Conservation (phyloP, 257 asterid genomes). For the Hygrophila difformis region DNA sequence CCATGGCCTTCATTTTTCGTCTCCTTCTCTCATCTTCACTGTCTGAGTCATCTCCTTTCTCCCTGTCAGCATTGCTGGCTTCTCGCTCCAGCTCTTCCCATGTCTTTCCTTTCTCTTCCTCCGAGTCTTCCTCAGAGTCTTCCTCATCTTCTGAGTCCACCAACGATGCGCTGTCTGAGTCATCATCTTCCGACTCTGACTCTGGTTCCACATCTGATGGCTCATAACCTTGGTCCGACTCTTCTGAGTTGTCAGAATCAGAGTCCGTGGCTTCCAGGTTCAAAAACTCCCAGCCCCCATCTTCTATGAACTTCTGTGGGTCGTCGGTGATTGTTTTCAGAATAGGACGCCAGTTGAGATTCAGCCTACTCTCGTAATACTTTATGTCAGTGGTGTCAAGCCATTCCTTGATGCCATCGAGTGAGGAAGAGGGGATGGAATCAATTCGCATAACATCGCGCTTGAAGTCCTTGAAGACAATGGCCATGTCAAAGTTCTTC, state of each 20-base stretch:
- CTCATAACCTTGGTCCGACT: slow-evolving; percentile 61
- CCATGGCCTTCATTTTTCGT: slow-evolving; percentile 46
- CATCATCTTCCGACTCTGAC: slow-evolving; percentile 63
- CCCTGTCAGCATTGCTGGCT: slow-evolving; percentile 64
- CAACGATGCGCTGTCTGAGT: slow-evolving; percentile 50
- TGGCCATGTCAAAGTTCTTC: slow-evolving; percentile 75
- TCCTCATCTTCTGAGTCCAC: slow-evolving; percentile 68
- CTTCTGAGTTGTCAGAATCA: slow-evolving; percentile 49
- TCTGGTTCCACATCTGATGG: slow-evolving; percentile 71
- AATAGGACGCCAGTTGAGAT: slow-evolving; percentile 67
- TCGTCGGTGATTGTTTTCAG: slow-evolving; percentile 54
- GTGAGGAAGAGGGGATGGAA: slow-evolving; percentile 54
- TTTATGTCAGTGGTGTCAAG: slow-evolving; percentile 64
- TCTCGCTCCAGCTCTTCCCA: slow-evolving; percentile 87
- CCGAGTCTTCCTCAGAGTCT: slow-evolving; percentile 36
- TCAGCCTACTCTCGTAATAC: slow-evolving; percentile 78
- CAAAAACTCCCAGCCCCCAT: slow-evolving; percentile 83
- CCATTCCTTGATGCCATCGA: slow-evolving; percentile 77
- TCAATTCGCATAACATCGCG: slow-evolving; percentile 58
- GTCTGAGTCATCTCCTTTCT: slow-evolving; percentile 64
- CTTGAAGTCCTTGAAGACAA: slow-evolving; percentile 77
- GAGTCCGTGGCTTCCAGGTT: slow-evolving; percentile 67
- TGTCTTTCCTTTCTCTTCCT: slow-evolving; percentile 68
- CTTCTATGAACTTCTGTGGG: slow-evolving; percentile 58
- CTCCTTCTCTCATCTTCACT: slow-evolving; percentile 70